Evolutionary conservation across 106 monocot genomes (phyloP), one percentile per base, ranked within the genome.

Genomic region (Dendrobium huoshanense): DNA sequence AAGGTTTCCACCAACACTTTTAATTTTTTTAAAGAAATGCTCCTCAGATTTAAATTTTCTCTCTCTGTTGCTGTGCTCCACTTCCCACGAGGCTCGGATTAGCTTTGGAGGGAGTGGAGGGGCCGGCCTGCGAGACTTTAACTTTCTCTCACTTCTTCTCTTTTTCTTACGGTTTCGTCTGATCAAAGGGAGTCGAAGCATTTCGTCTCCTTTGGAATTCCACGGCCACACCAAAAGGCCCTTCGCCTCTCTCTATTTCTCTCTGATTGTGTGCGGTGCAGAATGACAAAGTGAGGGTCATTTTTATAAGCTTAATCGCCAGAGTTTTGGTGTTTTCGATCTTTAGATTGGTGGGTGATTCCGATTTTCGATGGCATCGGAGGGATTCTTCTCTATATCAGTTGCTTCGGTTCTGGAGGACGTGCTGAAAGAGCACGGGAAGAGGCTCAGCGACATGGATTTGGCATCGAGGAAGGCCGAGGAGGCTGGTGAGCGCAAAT

Each of bases 381-480:
- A 86, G 56, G 84, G 86, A 7, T 75, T 87, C 42, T 80, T 89
- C 41, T 85, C 88, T 19, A 73, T 94, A 24, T 88, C 92, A 77
- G 82, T 88, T 79, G 89, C 91, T 5, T 85, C 98, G 10, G 86
- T 97, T 33, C 82, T 90, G 25, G 93, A 91, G 80, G 92, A 99
- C 68, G 95, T 95, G 58, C 88, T 99, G 11, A 89, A 87, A 75
- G 91, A 92, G 80, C 92, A 95, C n/a, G 87, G 92, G 64, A 80
- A 79, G 55, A 80, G 87, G 65, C 87, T 91, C 37, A 85, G 90
- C 65, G 95, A 99, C 51, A 41, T 78, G 74, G 92, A 91, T 81
- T 79, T 99, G 85, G 94, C 92, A 42, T 99, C 95, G 40, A 89
- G 98, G 81, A 92, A 88, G 84, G 85, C 98, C 3, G 89, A 91